These are phyloP conservation scores for Aegilops bicornis DNA, from an alignment of 176 grass and related monocot species.

Conservation along the genomic window DNA sequence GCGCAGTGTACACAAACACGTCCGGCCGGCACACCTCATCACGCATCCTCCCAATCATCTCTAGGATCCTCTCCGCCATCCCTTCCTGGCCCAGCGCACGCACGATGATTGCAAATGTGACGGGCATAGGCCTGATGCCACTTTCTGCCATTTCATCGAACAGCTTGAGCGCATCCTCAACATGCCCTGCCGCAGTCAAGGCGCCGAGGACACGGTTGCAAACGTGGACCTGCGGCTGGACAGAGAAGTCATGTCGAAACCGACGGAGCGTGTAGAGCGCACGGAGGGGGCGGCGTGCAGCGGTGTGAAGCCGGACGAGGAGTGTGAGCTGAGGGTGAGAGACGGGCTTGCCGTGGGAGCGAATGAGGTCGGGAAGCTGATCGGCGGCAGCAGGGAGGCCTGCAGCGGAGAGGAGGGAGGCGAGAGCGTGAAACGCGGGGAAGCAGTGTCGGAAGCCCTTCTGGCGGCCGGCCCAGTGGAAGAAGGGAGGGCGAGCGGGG, in stretches of 20 bases:
- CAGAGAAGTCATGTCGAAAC: slow-evolving; percentile 57
- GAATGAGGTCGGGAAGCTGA: slow-evolving; percentile 90
- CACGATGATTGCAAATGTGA: slow-evolving; percentile 75
- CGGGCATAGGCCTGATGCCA: slow-evolving; percentile 41
- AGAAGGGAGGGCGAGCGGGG: slow-evolving; percentile 82
- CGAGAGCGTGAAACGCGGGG: slow-evolving; percentile 73
- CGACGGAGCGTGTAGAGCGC: slow-evolving; percentile 61
- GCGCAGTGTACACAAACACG: slow-evolving; percentile 75
- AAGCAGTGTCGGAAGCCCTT: slow-evolving; percentile 74
- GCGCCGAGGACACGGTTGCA: slow-evolving; percentile 77
- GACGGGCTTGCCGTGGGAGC: slow-evolving; percentile 55
- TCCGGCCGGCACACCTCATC: slow-evolving; percentile 57
- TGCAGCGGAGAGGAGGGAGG: slow-evolving; percentile 44
- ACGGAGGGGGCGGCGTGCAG: slow-evolving; percentile 55
- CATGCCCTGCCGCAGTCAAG: slow-evolving; percentile 49
- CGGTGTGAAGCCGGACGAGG: slow-evolving; percentile 70
- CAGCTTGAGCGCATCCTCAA: slow-evolving; percentile 55
- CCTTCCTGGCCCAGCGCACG: slow-evolving; percentile 50
- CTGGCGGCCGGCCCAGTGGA: slow-evolving; percentile 77
- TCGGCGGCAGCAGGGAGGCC: slow-evolving; percentile 52
- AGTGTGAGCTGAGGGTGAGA: slow-evolving; percentile 71
- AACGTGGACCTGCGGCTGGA: slow-evolving; percentile 58
- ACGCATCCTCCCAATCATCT: slow-evolving; percentile 64
- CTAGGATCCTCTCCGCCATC: slow-evolving; percentile 46
- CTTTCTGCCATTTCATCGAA: slow-evolving; percentile 63